Evolutionary conservation across 73 alveolate species (phyloP), one percentile per base, ranked within the genome.

Genomic region (Tetrahymena borealis): DNA sequence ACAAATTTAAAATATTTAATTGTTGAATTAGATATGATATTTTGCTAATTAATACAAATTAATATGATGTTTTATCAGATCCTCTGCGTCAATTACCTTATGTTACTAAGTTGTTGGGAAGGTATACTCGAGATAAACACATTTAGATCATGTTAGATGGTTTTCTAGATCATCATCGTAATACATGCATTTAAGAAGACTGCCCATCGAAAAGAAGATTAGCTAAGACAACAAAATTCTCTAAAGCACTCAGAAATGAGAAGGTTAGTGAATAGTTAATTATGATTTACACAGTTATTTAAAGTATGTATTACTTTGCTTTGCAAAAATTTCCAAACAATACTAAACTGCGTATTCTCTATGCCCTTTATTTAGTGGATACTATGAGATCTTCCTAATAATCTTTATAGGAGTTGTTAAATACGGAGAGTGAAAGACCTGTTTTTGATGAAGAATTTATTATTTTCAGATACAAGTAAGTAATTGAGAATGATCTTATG

Each of bases 151-250:
- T 93, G 39, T 32, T 93, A 39, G 95, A 93, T 79, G 95, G 95
- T 7, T 93, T 93, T 93, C 90, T 93, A 40, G 95, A 93, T 33
- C 91, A 93, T 35, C 95, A 93, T 43, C 78, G 95, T 38, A 93
- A 91, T 9, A 93, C 91, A 6, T 93, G 95, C 38, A 93, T 79
- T 18, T 35, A 92, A 93, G 95, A 93, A 18, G 95, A 93, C 32
- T 93, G 95, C 78, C 95, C 95, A 39, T 93, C 93, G 20, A 40
- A 93, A 39, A 93, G 78, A 93, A 93, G 37, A 93, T 85, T 91
- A 90, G 91, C 32, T 12, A 93, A 38, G 43, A 93, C 85, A 38
- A 93, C 40, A 24, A 79, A 60, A 90, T 90, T 36, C 40, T 92
- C 90, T 33, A 92, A 79, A 78, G 91, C 43, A 0, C 40, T 79